Percentiles rank a stretch among this genome's conserved stretches.
Evolutionary conservation across 2,329 filamentous ascomycete genomes (phyloP).

Genomic region (Calonectria naviculata): DNA sequence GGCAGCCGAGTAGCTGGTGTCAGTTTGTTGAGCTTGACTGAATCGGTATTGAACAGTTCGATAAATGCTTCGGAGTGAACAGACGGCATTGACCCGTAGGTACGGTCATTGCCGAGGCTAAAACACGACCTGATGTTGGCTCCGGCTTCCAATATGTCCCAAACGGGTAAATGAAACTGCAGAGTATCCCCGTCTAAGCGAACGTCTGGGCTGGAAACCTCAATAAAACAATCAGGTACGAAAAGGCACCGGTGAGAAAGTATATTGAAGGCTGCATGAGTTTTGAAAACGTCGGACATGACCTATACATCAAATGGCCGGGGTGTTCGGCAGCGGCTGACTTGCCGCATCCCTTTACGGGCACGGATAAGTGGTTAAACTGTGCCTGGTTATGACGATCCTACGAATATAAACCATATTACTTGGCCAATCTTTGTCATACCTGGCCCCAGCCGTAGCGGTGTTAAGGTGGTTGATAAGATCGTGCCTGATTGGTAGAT

Average conservation of each 20-base stretch:
- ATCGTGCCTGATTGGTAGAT: background rate
- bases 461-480: background rate
- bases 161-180: background rate
- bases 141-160: background rate
- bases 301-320: background rate
- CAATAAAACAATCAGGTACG: background rate
- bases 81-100: background rate
- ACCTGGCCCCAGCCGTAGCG: background rate
- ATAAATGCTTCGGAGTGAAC: background rate
- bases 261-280: background rate
- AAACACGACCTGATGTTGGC: background rate
- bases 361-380: background rate
- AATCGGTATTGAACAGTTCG: background rate
- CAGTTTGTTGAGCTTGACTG: background rate
- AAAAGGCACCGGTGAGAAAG: background rate
- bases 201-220: constrained; percentile 1
- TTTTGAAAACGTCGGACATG: background rate
- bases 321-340: background rate
- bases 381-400: background rate
- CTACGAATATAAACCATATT: background rate
- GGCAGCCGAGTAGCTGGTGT: background rate
- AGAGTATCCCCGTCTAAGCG: background rate
- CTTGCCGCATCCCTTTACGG: background rate
- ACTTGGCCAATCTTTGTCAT: background rate
- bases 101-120: background rate